Evolutionary conservation across 1,284 basidiomycete genomes (phyloP).

Genomic region (Irpex sp.): DNA sequence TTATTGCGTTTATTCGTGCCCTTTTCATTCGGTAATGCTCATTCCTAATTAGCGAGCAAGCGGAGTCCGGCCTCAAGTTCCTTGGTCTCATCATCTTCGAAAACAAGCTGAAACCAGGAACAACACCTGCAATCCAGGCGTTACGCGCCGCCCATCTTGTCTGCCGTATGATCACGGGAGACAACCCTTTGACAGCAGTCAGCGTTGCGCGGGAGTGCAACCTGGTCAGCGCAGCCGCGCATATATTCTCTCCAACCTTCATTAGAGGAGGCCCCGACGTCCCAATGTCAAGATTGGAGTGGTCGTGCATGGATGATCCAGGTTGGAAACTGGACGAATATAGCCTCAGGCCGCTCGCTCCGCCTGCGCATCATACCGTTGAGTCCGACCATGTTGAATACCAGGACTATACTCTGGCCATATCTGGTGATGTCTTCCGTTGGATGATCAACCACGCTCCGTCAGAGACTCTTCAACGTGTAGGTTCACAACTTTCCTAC

Average conservation of each 20-base stretch:
- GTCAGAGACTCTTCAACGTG: conserved; percentile 89
- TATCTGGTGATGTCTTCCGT: conserved; percentile 97
- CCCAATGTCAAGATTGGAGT: conserved; percentile 75
- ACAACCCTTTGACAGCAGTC: conserved; percentile 95
- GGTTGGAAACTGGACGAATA: conserved; percentile 85
- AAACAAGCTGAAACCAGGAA: conserved; percentile 96
- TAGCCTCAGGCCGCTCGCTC: conserved; percentile 76
- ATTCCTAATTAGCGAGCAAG: conserved; percentile 70
- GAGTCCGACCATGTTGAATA: conserved; percentile 68
- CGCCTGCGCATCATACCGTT: conserved; percentile 62
- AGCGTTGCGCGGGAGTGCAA: conserved; percentile 96
- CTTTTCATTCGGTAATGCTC: too few relatives aligned
- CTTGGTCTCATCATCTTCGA: conserved; percentile 98
- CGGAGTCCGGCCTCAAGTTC: conserved; percentile 89
- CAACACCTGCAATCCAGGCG: conserved; percentile 87
- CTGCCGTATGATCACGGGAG: conserved; percentile 98
- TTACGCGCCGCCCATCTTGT: conserved; percentile 89
- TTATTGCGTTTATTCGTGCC: not conserved
- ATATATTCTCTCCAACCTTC: conserved; percentile 91
- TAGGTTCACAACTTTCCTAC: conserved; percentile 35
- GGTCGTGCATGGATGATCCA: conserved; percentile 92
- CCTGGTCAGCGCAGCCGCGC: conserved; percentile 84
- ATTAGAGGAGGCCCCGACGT: conserved; percentile 63
- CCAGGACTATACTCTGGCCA: conserved; percentile 89
- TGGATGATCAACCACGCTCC: conserved; percentile 99